Conservation (phyloP, 768 basidiomycete genomes). For the Leccinum incarnatum region DNA sequence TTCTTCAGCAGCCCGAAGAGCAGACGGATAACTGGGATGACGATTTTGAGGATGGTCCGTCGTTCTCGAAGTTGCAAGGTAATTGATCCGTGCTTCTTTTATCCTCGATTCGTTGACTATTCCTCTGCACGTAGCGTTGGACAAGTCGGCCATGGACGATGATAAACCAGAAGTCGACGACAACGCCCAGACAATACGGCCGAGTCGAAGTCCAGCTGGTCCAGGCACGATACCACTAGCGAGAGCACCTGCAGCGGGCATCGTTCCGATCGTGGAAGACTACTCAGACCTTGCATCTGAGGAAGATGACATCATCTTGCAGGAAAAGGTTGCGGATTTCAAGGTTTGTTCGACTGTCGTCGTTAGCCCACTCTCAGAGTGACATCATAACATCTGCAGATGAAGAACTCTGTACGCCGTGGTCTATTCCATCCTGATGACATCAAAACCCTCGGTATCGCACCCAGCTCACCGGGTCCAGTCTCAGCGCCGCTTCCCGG, state of each 20-base stretch:
- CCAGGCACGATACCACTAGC: conserved; percentile 52
- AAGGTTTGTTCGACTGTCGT: conserved; percentile 47
- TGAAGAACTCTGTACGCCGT: conserved; percentile 68
- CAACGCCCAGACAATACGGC: conserved; percentile 78
- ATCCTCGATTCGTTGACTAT: background rate
- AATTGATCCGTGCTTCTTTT: background rate
- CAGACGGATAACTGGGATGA: conserved; percentile 98
- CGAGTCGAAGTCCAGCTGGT: conserved; percentile 64
- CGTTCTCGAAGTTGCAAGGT: conserved; percentile 79
- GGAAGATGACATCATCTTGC: conserved; percentile 67
- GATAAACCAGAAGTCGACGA: conserved; percentile 60
- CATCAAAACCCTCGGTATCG: conserved; percentile 71
- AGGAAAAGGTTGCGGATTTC: conserved; percentile 81
- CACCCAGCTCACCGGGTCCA: conserved; percentile 51
- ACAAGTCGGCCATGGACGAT: conserved; percentile 56
- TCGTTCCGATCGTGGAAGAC: conserved; percentile 78
- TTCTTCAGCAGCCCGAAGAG: conserved; percentile 72
- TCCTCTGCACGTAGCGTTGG: conserved; percentile 45
- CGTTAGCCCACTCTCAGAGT: background rate
- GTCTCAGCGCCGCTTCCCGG: conserved; percentile 65
- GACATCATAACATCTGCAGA: conserved; percentile 33
- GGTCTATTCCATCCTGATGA: conserved; percentile 89
- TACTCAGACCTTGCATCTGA: conserved; percentile 86
- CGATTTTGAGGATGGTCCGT: conserved; percentile 94
- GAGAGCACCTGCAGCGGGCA: conserved; percentile 58